Evolutionary conservation across 345 rosid species (phyloP), one percentile per base, ranked within the genome.

Genomic region (Lumnitzera littorea): DNA sequence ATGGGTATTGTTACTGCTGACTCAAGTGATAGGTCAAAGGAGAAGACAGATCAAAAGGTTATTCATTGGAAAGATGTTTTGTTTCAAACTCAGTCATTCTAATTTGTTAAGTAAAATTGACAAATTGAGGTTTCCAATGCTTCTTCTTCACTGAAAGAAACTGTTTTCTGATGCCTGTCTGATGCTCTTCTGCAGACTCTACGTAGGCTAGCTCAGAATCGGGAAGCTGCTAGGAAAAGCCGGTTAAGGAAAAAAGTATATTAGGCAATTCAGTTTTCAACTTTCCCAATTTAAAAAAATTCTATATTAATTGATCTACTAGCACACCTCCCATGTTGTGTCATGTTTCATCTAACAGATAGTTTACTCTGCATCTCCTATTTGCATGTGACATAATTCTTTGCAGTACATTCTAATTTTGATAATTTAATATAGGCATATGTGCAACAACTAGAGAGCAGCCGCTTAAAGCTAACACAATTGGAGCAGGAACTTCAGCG

Each of bases 191-290:
- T 58, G 53, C 81, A 88, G 91, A 83, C 89, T 36, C 88, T 85
- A 70, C 89, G 91, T 56, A 78, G 91, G 65, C 91, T 88, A 58
- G 96, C 96, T 63, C 96, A 88, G 70, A 88, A 88, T 69, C 85
- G 91, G 9, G 96, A 88, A 74, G 96, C 96, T 56, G 96, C 96
- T 31, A 83, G 96, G 70, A 88, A 88, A 81, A 88, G 96, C 71
- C 78, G 96, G 66, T 68, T 88, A 62, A 79, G 96, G 72, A 88
- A 88, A 76, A 85, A 88, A 70, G 96, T 89, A 74, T 51, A 73
- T 47, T 10, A 17, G 0, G 10, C 43, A 36, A 36, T 36, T 4
- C 10, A 36, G 43, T 36, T 36, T 36, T 36, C 9, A 36, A 36
- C 31, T 5, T 36, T 36, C 43, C 43, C 43, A 1, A 36, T 36